Conservation (phyloP, 495 filamentous ascomycete species). For the Aspergillus panamensis region DNA sequence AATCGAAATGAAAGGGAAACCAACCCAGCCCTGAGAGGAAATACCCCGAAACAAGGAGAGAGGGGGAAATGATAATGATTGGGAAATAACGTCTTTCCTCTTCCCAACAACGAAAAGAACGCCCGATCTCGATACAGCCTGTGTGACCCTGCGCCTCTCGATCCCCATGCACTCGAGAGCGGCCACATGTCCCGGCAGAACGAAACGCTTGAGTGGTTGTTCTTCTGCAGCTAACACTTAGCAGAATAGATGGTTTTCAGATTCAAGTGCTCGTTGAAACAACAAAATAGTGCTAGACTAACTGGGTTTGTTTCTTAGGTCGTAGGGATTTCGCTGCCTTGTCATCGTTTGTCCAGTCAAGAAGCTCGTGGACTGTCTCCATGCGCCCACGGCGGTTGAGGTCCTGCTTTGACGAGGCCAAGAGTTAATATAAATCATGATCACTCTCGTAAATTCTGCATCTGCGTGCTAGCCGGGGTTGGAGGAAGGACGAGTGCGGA, state of each 20-base stretch:
- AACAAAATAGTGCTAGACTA: neutral
- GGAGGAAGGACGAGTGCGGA: too few species aligned
- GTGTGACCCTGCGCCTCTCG: constrained; percentile 13
- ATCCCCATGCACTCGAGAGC: constrained; percentile 23
- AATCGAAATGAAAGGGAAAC: too few species aligned
- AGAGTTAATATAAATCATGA: constrained; percentile 1
- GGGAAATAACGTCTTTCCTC: neutral
- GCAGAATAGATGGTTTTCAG: constrained; percentile 13
- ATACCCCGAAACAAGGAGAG: neutral
- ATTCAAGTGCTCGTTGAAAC: constrained; percentile 2
- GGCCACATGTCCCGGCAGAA: constrained; percentile 28
- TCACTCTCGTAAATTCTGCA: too few species aligned
- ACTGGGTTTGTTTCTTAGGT: constrained; percentile 6
- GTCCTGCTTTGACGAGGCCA: neutral
- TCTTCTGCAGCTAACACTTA: constrained; percentile 13
- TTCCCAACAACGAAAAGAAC: constrained; percentile 9
- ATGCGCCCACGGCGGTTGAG: constrained; percentile 9
- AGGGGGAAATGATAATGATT: neutral
- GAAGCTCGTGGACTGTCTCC: neutral
- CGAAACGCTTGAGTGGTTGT: constrained; percentile 18
- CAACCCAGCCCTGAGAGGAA: too few species aligned
- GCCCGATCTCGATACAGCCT: constrained; percentile 21
- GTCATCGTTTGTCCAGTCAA: neutral
- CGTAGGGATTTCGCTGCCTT: neutral
- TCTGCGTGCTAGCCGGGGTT: too few species aligned